A percentile compares a stretch with the other conserved stretches of the same genome.
phyloP scores from a whole-genome alignment of 352 stramenopile species.

The Stramenopiles sp. region DNA sequence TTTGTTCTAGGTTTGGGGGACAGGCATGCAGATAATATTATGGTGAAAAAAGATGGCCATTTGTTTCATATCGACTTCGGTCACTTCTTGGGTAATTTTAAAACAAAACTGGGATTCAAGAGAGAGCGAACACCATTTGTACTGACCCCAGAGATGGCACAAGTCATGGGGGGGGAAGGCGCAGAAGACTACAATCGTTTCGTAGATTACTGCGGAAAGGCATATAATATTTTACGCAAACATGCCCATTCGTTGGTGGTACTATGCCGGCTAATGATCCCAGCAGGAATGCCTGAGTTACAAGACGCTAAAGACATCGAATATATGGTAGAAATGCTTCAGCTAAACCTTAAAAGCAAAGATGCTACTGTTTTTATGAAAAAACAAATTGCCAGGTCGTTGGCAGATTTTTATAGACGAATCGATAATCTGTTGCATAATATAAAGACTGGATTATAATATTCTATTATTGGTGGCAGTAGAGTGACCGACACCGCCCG shows the following conservation, averaged over 20 bases:
- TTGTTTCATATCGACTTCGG: constrained; percentile 92
- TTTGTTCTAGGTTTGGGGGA: constrained; percentile 78
- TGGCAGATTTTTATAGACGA: constrained; percentile 16
- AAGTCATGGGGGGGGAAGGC: constrained; percentile 38
- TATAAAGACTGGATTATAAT: constrained; percentile 14
- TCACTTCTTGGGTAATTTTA: constrained; percentile 79
- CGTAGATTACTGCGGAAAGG: constrained; percentile 36
- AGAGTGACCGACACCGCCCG: too few species aligned
- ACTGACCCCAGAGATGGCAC: constrained; percentile 65
- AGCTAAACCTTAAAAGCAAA: constrained; percentile 9
- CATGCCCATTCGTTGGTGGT: constrained; percentile 57
- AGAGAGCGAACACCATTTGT: constrained; percentile 66
- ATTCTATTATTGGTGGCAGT: too few species aligned
- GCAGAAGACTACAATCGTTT: constrained; percentile 30
- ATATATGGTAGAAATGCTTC: constrained; percentile 22
- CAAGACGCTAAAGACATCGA: constrained; percentile 36
- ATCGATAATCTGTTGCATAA: constrained; percentile 26
- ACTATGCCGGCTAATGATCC: constrained; percentile 46
- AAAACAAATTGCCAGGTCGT: constrained; percentile 20
- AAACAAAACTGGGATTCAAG: constrained; percentile 69
- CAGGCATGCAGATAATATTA: constrained; percentile 82
- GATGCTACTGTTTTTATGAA: constrained; percentile 22
- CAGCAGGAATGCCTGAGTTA: constrained; percentile 52
- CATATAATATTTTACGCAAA: constrained; percentile 41
- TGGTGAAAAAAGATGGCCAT: constrained; percentile 70